Percentiles rank a stretch among this genome's conserved stretches.
Conservation (phyloP, 805 yeast species). For the Saccharomycopsis fibuligera region DNA sequence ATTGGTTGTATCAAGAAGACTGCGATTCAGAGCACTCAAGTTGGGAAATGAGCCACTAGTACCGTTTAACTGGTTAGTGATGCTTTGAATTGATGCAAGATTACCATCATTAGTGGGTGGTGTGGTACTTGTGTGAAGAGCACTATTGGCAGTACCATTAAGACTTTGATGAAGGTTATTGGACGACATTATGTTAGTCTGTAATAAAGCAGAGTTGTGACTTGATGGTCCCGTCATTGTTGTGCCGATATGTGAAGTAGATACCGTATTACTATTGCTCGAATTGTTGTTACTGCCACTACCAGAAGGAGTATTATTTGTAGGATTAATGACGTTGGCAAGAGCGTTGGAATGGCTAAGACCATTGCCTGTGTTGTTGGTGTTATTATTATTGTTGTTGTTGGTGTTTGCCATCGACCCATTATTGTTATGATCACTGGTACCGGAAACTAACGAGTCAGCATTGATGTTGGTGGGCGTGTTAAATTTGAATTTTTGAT, state of each 20-base stretch:
- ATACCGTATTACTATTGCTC: no score
- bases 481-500: not conserved
- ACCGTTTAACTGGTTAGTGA: not conserved
- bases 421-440: not conserved
- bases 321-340: not conserved
- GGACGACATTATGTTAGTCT: no score
- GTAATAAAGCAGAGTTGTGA: no score
- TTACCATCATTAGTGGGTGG: not conserved
- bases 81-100: not conserved
- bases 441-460: not conserved
- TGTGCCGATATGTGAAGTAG: no score
- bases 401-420: not conserved
- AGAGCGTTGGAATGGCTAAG: not conserved
- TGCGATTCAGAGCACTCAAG: not conserved
- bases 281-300: no score
- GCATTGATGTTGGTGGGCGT: conserved; percentile 1
- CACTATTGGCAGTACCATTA: no score
- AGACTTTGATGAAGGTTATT: no score
- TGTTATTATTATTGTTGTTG: not conserved
- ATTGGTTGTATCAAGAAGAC: not conserved
- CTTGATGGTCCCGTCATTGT: no score
- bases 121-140: no score
- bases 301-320: no score
- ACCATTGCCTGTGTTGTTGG: no score
- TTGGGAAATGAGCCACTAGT: not conserved